These are phyloP conservation scores for Prunus salicina DNA, from an alignment of 306 rosid species.

Conservation along the genomic window DNA sequence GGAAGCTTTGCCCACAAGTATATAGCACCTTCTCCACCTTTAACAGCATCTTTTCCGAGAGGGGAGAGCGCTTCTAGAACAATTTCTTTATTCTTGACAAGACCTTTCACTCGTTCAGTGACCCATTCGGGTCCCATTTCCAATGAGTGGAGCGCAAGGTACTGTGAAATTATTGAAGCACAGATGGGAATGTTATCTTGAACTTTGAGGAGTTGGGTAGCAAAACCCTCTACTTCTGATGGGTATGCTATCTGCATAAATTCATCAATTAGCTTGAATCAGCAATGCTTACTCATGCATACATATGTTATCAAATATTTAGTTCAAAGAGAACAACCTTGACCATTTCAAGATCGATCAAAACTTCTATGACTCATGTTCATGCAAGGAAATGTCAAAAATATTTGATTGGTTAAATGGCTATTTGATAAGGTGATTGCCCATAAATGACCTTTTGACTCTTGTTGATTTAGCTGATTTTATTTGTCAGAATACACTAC, in stretches of 20 bases:
- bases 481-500: not conserved
- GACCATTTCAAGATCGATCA: not conserved
- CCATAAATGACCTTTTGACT: too few relatives aligned
- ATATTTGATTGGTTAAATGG: not conserved
- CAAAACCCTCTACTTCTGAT: constrained; percentile 69
- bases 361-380: not conserved
- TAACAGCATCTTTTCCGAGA: constrained; percentile 72
- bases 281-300: not conserved
- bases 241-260: constrained; percentile 91
- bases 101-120: constrained; percentile 54
- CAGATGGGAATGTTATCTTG: constrained; percentile 99
- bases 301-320: not conserved
- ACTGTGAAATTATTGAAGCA: constrained; percentile 82
- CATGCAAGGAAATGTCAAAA: not conserved
- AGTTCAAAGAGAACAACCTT: not conserved
- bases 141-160: constrained; percentile 80
- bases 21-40: constrained; percentile 96
- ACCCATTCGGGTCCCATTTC: constrained; percentile 86
- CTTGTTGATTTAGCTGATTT: too few relatives aligned
- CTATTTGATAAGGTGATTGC: not conserved
- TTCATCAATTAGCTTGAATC: not conserved
- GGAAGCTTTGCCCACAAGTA: constrained; percentile 99
- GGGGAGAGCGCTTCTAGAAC: constrained; percentile 66
- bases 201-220: constrained; percentile 80
- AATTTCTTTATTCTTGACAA: constrained; percentile 61